Evolutionary conservation across 179 eudicot species (phyloP), one percentile per base, ranked within the genome.

Genomic region (Gypsophila paniculata): DNA sequence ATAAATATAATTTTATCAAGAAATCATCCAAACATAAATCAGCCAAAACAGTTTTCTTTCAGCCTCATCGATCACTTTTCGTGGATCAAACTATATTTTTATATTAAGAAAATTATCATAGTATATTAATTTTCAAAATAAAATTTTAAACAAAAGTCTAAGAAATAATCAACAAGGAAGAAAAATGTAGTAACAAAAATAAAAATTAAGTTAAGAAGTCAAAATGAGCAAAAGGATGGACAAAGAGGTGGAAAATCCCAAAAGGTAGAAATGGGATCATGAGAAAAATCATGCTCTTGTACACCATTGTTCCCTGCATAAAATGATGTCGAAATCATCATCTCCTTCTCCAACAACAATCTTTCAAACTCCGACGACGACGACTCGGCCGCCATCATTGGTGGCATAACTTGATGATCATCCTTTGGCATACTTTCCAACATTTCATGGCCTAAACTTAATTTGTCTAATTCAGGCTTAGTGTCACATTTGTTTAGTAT

Each of bases 161-260:
- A n/a, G n/a, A n/a, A n/a, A n/a, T n/a, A n/a, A n/a, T n/a, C n/a
- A n/a, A n/a, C n/a, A n/a, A n/a, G n/a, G n/a, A n/a, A n/a, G n/a
- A n/a, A n/a, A n/a, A n/a, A n/a, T n/a, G 39, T 36, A 36, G 39
- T 3, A 6, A 36, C 6, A 36, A 36, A 36, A 36, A 2, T 36
- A 6, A 52, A 32, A 55, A 23, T 46, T 0, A 51, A n/a, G n/a
- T n/a, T n/a, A 68, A 32, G 12, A 25, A 12, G 42, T 83, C 72
- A 83, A 70, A 80, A 68, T 12, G 79, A 71, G 75, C 82, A 82
- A 57, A 85, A 88, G 59, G 84, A 66, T 9, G 95, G 80, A 76
- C 80, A 85, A 36, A 88, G 65, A 66, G 90, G 86, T 69, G 97
- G 96, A 80, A 87, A 95, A 82, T 88, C 97, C 97, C 97, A 91